These are phyloP conservation scores for Amorphotheca resinae DNA, from an alignment of 495 filamentous ascomycete species.

Conservation along the genomic window DNA sequence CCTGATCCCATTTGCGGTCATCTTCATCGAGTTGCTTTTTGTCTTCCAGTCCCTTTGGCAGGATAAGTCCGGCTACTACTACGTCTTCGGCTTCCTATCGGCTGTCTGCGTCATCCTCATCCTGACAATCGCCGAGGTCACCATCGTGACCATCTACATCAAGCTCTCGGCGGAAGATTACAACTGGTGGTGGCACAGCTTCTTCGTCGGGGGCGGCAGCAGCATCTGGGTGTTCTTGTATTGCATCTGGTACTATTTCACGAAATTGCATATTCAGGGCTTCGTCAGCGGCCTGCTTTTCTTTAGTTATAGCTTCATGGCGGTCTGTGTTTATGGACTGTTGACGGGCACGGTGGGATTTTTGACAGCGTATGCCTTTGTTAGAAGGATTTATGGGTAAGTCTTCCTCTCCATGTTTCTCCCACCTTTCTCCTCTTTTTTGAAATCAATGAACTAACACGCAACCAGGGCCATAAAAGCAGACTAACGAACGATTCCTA, in stretches of 20 bases:
- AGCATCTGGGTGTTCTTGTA: constrained; percentile 81
- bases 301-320: constrained; percentile 72
- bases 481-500: background rate
- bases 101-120: constrained; percentile 64
- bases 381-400: constrained; percentile 79
- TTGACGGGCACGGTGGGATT: constrained; percentile 83
- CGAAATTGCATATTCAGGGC: constrained; percentile 71
- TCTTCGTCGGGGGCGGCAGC: constrained; percentile 68
- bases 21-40: constrained; percentile 89
- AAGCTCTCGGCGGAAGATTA: constrained; percentile 85
- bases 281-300: constrained; percentile 73
- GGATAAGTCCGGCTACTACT: constrained; percentile 90
- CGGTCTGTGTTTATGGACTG: constrained; percentile 73
- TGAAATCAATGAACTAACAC: background rate
- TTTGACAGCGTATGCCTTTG: constrained; percentile 76
- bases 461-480: constrained; percentile 11
- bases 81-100: constrained; percentile 83
- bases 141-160: constrained; percentile 77
- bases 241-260: constrained; percentile 77
- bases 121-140: constrained; percentile 76
- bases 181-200: constrained; percentile 94
- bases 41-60: constrained; percentile 88
- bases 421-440: background rate
- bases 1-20: constrained; percentile 79
- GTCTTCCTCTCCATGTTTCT: constrained; percentile 19